Conservation (phyloP, 352 stramenopile genomes). For the Globisporangium uncinulatum region DNA sequence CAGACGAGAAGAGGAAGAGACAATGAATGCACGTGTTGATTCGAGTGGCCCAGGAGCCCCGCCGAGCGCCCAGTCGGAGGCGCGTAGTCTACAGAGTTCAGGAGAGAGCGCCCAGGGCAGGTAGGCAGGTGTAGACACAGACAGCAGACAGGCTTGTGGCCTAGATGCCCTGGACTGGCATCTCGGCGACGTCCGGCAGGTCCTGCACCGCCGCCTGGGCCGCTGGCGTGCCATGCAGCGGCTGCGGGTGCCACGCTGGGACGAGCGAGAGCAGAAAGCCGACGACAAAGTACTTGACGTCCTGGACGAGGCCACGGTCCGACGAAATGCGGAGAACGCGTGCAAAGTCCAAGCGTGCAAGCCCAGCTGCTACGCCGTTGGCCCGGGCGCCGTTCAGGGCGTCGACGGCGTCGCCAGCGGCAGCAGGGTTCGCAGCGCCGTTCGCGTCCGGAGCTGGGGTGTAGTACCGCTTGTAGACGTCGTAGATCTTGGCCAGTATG, state of each 20-base stretch:
- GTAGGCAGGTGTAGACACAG: no score
- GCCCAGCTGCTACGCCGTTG: slow-evolving; percentile 16
- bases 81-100: slow-evolving; percentile 1
- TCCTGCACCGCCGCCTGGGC: slow-evolving; percentile 23
- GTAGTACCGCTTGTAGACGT: slow-evolving; percentile 52
- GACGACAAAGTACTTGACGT: slow-evolving; percentile 78
- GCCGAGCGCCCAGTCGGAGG: not conserved
- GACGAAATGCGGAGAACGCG: slow-evolving; percentile 65
- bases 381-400: slow-evolving; percentile 15
- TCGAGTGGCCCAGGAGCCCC: no score
- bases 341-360: slow-evolving; percentile 25
- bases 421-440: slow-evolving; percentile 1
- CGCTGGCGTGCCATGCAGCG: slow-evolving; percentile 24
- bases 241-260: slow-evolving; percentile 72
- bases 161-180: slow-evolving; percentile 78
- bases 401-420: slow-evolving; percentile 6
- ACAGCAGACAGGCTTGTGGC: not conserved
- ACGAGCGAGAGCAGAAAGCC: slow-evolving; percentile 71
- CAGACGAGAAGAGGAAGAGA: not conserved
- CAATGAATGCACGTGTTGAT: no score
- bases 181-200: slow-evolving; percentile 38
- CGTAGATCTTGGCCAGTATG: slow-evolving; percentile 79
- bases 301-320: slow-evolving; percentile 62
- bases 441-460: slow-evolving; percentile 11
- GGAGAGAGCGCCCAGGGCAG: not conserved